phyloP scores from a whole-genome alignment of 2,329 filamentous ascomycete species.

The Penicillium sp. region DNA sequence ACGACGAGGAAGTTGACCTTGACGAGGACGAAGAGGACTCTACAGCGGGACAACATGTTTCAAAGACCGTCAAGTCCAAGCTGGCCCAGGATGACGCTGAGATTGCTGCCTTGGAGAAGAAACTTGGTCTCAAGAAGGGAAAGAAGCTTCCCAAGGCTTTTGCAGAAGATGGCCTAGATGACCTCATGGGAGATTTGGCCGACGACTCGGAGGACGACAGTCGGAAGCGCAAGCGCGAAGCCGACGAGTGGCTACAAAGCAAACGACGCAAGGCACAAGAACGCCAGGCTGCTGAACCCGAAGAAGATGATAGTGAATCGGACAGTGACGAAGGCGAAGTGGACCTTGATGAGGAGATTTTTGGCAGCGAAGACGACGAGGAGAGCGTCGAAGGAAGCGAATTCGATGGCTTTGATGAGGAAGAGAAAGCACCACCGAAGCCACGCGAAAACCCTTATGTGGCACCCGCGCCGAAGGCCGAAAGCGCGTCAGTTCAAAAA shows the following conservation, averaged over 20 bases:
- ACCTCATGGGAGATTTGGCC: constrained; percentile 68
- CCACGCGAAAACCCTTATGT: constrained; percentile 83
- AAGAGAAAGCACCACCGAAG: constrained; percentile 43
- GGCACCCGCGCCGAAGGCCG: constrained; percentile 58
- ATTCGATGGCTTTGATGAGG: constrained; percentile 39
- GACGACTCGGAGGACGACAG: constrained; percentile 52
- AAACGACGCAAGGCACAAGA: constrained; percentile 56
- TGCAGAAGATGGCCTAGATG: constrained; percentile 77
- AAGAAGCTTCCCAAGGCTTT: constrained; percentile 72
- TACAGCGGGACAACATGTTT: constrained; percentile 22
- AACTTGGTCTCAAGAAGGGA: constrained; percentile 74
- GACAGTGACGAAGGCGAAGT: constrained; percentile 26
- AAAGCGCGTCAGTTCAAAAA: constrained; percentile 55
- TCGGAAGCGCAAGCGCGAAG: constrained; percentile 60
- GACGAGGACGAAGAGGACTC: constrained; percentile 14
- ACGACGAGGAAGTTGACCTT: constrained; percentile 25
- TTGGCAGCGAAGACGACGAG: constrained; percentile 25
- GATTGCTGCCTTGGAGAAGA: constrained; percentile 82
- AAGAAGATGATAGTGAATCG: constrained; percentile 33
- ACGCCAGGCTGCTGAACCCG: constrained; percentile 14
- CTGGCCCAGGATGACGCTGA: constrained; percentile 81
- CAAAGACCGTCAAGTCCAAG: constrained; percentile 55
- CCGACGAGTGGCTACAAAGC: constrained; percentile 57
- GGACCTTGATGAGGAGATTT: constrained; percentile 23
- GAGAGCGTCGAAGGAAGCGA: constrained; percentile 39